Evolutionary conservation across 805 yeast genomes (phyloP), one percentile per base, ranked within the genome.

Genomic region (Saccharomycopsis fermentans): DNA sequence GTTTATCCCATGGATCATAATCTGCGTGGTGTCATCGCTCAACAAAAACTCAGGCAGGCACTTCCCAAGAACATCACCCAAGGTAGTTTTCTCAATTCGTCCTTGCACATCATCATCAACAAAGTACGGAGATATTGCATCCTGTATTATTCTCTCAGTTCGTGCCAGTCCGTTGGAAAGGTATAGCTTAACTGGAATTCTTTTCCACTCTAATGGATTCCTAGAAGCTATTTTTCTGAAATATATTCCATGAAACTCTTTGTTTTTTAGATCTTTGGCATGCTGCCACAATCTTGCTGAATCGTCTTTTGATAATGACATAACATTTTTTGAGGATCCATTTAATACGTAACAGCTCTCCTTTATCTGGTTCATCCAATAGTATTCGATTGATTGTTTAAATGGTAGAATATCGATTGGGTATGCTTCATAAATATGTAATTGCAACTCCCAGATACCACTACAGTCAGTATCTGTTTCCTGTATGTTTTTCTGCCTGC

Each of bases 281-380:
- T 36, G 26, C 17, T 52, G 21, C 87, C 91, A 87, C 54, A 90
- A 73, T 1, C 67, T 66, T 26, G 73, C 70, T 0, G 92, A 78
- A 55, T 85, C 84, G 0, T 74, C 75, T 61, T 81, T 83, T 5
- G 94, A 80, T 57, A 92, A 71, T 27, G 77, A 76, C 96, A 92
- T 86, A n/a, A 92, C 80, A 1, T 82, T 78, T 61, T 86, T 89
- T 5, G 96, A 78, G n/a, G 81, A 79, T 0, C 96, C 96, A 63
- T 84, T 82, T 39, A 87, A 69, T 0, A 90, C 81, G 65, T 77
- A 89, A 65, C 90, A 82, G 4, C 90, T 79, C 66, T 92, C 97
- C 66, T 94, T 92, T 67, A 90, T 71, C 60, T 83, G 90, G 67
- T 92, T 90, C 61, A 83, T 72, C 84, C 94, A 84, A 55, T 80